phyloP scores from a whole-genome alignment of 83 land plant species.

The Picea abies region DNA sequence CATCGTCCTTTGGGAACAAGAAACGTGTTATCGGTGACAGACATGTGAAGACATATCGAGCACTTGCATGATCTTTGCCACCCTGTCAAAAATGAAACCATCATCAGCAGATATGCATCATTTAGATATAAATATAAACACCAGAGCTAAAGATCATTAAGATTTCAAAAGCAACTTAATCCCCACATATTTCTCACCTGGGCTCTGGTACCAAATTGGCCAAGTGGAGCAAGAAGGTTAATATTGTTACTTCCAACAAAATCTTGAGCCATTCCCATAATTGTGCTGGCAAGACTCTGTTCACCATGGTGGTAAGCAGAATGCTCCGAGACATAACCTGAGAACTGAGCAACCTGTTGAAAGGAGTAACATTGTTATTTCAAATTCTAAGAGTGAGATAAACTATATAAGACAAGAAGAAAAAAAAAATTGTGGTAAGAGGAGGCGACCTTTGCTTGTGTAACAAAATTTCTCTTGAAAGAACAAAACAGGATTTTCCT shows the following conservation, averaged over 20 bases:
- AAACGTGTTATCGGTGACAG: constrained; percentile 75
- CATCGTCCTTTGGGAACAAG: constrained; percentile 91
- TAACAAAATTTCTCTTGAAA: constrained; percentile 94
- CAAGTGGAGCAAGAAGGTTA: constrained; percentile 84
- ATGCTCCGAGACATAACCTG: constrained; percentile 99
- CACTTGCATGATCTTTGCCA: constrained; percentile 98
- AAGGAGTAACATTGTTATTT: neutral
- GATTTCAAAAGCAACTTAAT: neutral
- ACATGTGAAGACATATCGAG: constrained; percentile 84
- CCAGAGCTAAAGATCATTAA: neutral
- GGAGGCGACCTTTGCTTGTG: constrained; percentile 71
- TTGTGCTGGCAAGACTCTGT: constrained; percentile 92
- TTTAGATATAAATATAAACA: constrained; percentile 5
- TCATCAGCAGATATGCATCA: neutral
- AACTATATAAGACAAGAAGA: too few relatives aligned
- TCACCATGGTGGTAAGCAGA: constrained; percentile 99
- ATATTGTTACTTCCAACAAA: constrained; percentile 99
- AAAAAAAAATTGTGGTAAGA: neutral
- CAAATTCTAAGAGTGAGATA: neutral
- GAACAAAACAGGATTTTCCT: constrained; percentile 92
- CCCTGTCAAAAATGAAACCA: constrained; percentile 58
- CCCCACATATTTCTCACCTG: constrained; percentile 42
- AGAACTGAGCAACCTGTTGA: constrained; percentile 89
- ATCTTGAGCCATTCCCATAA: constrained; percentile 98
- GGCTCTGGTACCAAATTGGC: constrained; percentile 92